A percentile compares a stretch with the other conserved stretches of the same genome.
Conservation (phyloP, 306 rosid species). For the Lupinus albus region DNA sequence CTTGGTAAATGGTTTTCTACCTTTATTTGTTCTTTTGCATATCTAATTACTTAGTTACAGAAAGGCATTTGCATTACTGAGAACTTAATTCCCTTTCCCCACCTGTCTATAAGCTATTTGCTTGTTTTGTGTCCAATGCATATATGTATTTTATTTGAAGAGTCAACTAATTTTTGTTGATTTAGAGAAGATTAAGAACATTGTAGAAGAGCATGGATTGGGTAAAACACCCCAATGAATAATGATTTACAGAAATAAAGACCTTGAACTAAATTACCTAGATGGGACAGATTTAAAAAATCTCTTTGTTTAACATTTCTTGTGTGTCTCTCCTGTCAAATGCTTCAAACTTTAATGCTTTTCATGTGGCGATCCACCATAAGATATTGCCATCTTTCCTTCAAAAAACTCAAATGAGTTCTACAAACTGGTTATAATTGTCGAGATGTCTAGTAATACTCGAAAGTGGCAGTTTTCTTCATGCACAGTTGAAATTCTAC, state of each 20-base stretch:
- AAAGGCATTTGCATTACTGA: background rate
- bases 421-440: background rate
- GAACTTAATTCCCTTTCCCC: background rate
- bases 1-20: conserved; percentile 54
- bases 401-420: background rate
- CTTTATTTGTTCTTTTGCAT: background rate
- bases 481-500: background rate
- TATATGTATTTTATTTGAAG: background rate
- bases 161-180: conserved; percentile 1
- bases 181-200: background rate
- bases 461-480: background rate
- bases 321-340: background rate
- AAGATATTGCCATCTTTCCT: background rate
- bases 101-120: background rate
- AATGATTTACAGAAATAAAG: background rate
- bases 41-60: background rate
- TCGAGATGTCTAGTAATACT: background rate
- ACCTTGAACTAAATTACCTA: background rate
- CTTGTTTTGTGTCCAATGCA: background rate
- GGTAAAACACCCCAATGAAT: background rate
- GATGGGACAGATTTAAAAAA: background rate
- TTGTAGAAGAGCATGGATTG: background rate
- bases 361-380: background rate
- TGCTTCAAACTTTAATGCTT: background rate
- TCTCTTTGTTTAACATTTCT: background rate